Base-by-base conservation (phyloP, 202 grass and related monocot genomes). In the Musa balbisiana region DNA sequence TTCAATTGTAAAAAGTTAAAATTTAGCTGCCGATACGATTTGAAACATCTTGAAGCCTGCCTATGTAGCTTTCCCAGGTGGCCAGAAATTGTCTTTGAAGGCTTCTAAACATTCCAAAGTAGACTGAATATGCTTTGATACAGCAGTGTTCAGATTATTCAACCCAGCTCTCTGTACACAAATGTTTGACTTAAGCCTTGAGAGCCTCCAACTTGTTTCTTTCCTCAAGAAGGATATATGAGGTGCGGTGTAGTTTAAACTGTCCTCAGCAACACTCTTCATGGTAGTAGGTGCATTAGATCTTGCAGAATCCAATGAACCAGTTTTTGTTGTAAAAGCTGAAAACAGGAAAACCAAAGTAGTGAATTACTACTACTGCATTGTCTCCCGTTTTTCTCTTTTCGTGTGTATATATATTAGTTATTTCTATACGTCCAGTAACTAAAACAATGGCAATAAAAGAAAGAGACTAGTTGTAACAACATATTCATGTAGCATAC, bases 81-180 rank as follows among this genome's bases (percentile, higher is more conserved):
- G 90, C 90, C 90, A 87, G 13, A 80, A 52, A 62, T 91, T 82
- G 78, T 92, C 81, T 84, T 81, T 97, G 73, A 92, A 91, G 58
- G 90, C 76, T 82, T 52, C 89, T 59, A 92, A 82, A 81, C 80
- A 87, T 52, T 92, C 80, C 69, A 88, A 49, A 9, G 80, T 82
- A 22, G 93, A 93, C 73, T 33, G 69, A 53, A 97, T 91, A 26
- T 81, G 79, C 73, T 72, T 87, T 54, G 88, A 86, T 27, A 91
- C 49, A 1, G 66, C 75, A 50, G 82, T 87, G 17, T 85, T 84
- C 53, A 97, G 75, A 64, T 84, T 89, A 33, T 76, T 79, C 22
- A 91, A 81, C 73, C 84, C 70, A 82, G 81, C 69, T 77, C 80
- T 73, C 64, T 87, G 81, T 55, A 84, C 53, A 73, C 72, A 66